A percentile compares a stretch with the other conserved stretches of the same genome.
These are phyloP conservation scores for Termitomyces sp. DNA, from an alignment of 768 basidiomycete genomes.

Conservation along the genomic window DNA sequence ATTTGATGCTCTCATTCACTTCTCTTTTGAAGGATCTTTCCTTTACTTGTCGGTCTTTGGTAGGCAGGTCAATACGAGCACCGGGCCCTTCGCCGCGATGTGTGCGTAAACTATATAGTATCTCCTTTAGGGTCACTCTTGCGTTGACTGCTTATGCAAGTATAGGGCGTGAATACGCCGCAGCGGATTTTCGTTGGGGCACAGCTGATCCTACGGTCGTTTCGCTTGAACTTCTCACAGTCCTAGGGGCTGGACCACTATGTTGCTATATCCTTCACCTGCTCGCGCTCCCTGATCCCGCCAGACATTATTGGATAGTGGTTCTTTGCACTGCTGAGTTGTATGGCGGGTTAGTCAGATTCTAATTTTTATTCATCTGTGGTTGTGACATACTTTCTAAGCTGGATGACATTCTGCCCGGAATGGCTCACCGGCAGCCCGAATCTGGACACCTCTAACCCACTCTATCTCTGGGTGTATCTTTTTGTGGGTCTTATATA, in stretches of 20 bases:
- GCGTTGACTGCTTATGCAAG: background rate
- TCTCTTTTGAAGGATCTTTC: constrained; percentile 76
- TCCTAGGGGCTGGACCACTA: constrained; percentile 70
- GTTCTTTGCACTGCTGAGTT: constrained; percentile 73
- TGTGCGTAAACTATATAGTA: constrained; percentile 41
- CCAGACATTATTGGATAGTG: constrained; percentile 75
- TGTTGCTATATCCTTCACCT: constrained; percentile 69
- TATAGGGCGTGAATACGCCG: constrained; percentile 76
- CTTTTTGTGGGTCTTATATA: constrained; percentile 51
- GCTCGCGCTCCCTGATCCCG: constrained; percentile 57
- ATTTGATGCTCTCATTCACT: constrained; percentile 79
- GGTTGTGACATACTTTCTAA: constrained; percentile 17
- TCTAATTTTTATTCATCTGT: background rate
- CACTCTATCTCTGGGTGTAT: constrained; percentile 75
- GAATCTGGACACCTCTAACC: constrained; percentile 65
- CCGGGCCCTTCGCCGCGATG: constrained; percentile 65
- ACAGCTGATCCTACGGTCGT: constrained; percentile 73
- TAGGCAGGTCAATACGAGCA: constrained; percentile 61
- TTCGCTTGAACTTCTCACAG: constrained; percentile 79
- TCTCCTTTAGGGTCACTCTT: background rate
- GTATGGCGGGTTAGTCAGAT: constrained; percentile 57
- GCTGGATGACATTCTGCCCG: constrained; percentile 88
- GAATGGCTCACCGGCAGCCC: constrained; percentile 79
- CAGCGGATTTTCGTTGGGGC: constrained; percentile 82
- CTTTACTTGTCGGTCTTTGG: constrained; percentile 75